Evolutionary conservation across 768 basidiomycete genomes (phyloP).

Genomic region (Trametes meyenii): DNA sequence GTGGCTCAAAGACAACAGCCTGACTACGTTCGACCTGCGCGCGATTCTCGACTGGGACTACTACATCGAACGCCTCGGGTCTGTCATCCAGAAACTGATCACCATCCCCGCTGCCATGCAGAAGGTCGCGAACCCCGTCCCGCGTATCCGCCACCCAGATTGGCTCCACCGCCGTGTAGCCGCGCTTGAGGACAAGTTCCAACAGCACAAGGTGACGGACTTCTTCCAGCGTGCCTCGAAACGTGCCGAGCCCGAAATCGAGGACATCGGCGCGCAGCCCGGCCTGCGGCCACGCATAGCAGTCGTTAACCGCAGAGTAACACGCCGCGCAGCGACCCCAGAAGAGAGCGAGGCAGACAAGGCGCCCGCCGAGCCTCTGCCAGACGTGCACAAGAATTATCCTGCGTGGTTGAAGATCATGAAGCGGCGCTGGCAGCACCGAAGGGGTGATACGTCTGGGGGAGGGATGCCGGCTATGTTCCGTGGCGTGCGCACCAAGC

Average conservation of each 20-base stretch:
- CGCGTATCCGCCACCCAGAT: conserved; percentile 94
- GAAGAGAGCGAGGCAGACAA: conserved; percentile 41
- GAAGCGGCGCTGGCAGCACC: conserved; percentile 75
- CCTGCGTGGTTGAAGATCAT: conserved; percentile 77
- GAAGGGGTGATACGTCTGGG: conserved; percentile 50
- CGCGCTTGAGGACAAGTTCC: conserved; percentile 92
- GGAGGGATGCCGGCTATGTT: conserved; percentile 71
- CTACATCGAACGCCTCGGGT: conserved; percentile 96
- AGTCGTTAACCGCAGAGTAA: conserved; percentile 53
- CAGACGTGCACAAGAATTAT: conserved; percentile 68
- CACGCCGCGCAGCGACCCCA: conserved; percentile 44
- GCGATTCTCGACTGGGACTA: conserved; percentile 98
- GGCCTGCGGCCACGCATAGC: conserved; percentile 47
- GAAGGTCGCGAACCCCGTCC: conserved; percentile 94
- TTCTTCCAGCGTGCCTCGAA: conserved; percentile 67
- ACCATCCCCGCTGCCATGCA: conserved; percentile 99
- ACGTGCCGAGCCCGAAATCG: conserved; percentile 37
- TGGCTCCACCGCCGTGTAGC: conserved; percentile 94
- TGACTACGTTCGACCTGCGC: conserved; percentile 87
- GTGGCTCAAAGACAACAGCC: conserved; percentile 94
- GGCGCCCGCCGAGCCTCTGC: conserved; percentile 44
- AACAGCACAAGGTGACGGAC: conserved; percentile 96
- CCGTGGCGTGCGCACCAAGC: conserved; percentile 56
- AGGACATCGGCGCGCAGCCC: conserved; percentile 16
- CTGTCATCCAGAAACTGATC: conserved; percentile 98